Conservation (phyloP, 768 basidiomycete species). For the Russula compacta region DNA sequence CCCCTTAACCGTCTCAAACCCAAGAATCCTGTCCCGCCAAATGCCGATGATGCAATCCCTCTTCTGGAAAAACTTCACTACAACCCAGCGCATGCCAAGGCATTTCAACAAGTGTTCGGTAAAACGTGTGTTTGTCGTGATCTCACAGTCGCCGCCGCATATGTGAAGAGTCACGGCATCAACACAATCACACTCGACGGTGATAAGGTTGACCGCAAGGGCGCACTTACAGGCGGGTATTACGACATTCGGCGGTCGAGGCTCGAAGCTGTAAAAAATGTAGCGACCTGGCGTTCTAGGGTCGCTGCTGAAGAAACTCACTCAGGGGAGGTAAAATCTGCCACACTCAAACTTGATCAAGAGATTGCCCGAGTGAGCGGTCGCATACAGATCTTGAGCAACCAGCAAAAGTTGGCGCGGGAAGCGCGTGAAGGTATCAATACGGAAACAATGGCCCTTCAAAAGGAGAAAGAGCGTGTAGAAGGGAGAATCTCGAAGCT, state of each 20-base stretch:
- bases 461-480: slow-evolving; percentile 63
- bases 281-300: slow-evolving; percentile 67
- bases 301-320: slow-evolving; percentile 55
- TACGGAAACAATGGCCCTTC: slow-evolving; percentile 49
- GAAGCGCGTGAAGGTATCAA: slow-evolving; percentile 58
- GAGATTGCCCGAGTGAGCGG: slow-evolving; percentile 74
- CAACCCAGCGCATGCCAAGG: slow-evolving; percentile 60
- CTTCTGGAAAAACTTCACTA: slow-evolving; percentile 77
- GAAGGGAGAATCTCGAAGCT: slow-evolving; percentile 50
- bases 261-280: slow-evolving; percentile 74
- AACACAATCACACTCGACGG: slow-evolving; percentile 98
- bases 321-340: slow-evolving; percentile 64
- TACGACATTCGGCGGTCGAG: slow-evolving; percentile 87
- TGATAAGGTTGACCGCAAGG: slow-evolving; percentile 95
- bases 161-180: slow-evolving; percentile 88
- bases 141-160: slow-evolving; percentile 84
- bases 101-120: slow-evolving; percentile 95
- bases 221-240: slow-evolving; percentile 91
- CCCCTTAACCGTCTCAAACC: slow-evolving; percentile 91
- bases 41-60: slow-evolving; percentile 71
- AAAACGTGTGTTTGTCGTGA: slow-evolving; percentile 95
- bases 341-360: slow-evolving; percentile 69
- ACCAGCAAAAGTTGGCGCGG: slow-evolving; percentile 61
- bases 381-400: slow-evolving; percentile 56
- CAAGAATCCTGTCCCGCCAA: slow-evolving; percentile 52